Base-by-base conservation (phyloP, 2,329 filamentous ascomycete genomes). In the Pseudogymnoascus sp. region DNA sequence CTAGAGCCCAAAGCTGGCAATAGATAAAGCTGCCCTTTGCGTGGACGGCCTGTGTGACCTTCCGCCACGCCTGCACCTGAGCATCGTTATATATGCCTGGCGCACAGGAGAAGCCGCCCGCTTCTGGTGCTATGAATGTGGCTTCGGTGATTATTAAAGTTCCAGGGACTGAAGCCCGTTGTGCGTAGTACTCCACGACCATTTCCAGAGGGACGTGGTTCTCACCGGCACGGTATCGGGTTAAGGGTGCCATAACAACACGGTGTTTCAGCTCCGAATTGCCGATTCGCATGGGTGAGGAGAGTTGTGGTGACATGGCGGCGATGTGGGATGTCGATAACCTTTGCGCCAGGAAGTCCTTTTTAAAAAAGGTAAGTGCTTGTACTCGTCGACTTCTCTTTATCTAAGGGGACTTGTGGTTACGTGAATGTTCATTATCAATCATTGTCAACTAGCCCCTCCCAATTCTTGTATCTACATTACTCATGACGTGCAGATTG, bases 21-120 rank as follows among this genome's bases (percentile, higher is more conserved):
- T 78, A 88, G 61, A 89, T 84, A 69, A 78, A 83, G 16, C 78
- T 80, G 4, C 82, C 82, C 68, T 86, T 86, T 21, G 76, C 77
- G 70, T 90, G 87, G 0, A 90, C 84, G 0, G 81, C 82, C 25
- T 84, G 79, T 1, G 82, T 85, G 44, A 89, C 75, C 12, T 78
- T 74, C 65, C 80, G 83, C 87, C 86, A 90, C 0, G 76, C 81
- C 1, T 76, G 77, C 44, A 87, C 77, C 64, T 88, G 84, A n/a
- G 77, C 78, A 0, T 78, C 73, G 18, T 71, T 81, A 69, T 78
- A 86, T 68, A 86, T 83, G 25, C 84, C 84, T 0, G 86, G 84
- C 1, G 80, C 76, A 65, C 83, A 78, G 42, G 73, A 73, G 67
- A 77, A 79, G 59, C 80, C 77, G 44, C 79, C 79, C 40, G 74